These are phyloP conservation scores for Rheum nobile DNA, from an alignment of 148 eudicot genomes.

Conservation along the genomic window DNA sequence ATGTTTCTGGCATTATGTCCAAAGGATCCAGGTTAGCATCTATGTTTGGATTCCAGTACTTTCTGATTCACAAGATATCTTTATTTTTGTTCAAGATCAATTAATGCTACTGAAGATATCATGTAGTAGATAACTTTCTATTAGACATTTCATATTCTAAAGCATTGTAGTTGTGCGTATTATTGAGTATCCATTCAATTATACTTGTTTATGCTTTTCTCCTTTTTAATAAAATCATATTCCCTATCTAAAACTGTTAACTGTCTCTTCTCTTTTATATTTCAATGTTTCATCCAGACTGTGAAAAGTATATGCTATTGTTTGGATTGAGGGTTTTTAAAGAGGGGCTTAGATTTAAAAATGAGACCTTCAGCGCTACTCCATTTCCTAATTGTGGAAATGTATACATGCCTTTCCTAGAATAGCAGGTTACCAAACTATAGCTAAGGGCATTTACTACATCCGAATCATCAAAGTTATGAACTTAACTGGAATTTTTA, in stretches of 20 bases:
- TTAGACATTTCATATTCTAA: not conserved
- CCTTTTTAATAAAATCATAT: not conserved
- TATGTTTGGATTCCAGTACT: not conserved
- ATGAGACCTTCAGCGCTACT: not conserved
- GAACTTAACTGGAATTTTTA: not conserved
- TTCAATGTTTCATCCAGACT: not conserved
- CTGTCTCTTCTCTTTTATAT: not conserved
- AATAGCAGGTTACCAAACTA: not conserved
- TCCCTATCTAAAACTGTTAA: not conserved
- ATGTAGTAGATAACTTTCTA: not conserved
- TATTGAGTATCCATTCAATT: not conserved
- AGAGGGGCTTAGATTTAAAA: not conserved
- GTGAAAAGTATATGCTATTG: not conserved
- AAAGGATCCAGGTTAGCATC: not conserved
- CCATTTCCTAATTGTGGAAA: not conserved
- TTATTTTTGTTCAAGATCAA: not conserved
- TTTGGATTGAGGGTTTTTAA: not conserved
- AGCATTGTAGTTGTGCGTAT: not conserved
- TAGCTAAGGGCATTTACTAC: not conserved
- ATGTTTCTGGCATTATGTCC: slow-evolving; percentile 11
- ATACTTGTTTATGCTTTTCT: not conserved
- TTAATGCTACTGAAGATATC: not conserved
- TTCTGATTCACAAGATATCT: not conserved
- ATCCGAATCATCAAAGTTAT: not conserved
- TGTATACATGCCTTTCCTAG: not conserved